Base-by-base conservation (phyloP, 352 stramenopile species). In the Pythium apleroticum region DNA sequence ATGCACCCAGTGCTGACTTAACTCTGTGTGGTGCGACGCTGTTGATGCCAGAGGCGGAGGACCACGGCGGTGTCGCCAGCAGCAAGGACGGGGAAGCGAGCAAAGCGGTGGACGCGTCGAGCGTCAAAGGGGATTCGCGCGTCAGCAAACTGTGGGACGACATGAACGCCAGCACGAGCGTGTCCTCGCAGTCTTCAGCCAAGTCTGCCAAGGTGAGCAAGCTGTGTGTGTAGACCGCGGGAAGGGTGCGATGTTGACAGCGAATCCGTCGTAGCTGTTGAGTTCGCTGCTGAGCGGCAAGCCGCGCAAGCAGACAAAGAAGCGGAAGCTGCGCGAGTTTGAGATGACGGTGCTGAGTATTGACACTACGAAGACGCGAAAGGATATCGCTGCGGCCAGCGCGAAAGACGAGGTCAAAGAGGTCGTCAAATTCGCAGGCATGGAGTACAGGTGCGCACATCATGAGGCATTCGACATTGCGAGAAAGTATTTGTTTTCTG, bases 381-480 rank as follows among this genome's bases (percentile, higher is more conserved):
- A 66, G 49, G 82, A 91, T 22, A 77, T 91, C 30, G 60, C 61
- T 14, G 41, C 50, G 11, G 63, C 62, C 19, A 68, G 59, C 1
- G 35, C 61, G 0, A 68, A 67, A 2, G 27, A 65, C n/a, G 64
- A 72, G 19, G 53, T 72, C 14, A 80, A 80, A 24, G 59, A 90
- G 45, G 73, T 93, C 33, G 74, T 96, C 52, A 95, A 95, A 67
- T 96, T 93, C 68, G 89, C 89, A 19, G 89, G 89, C 6, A 67
- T 91, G 25, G 81, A 93, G 63, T 96, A 96, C 69, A 93, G 79
- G 84, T 33, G 10, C 30, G 10, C 30, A n/a, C n/a, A n/a, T n/a
- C n/a, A n/a, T n/a, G n/a, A n/a, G n/a, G n/a, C n/a, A n/a, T n/a
- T n/a, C n/a, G n/a, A n/a, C n/a, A n/a, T n/a, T n/a, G n/a, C n/a